Percentiles rank a stretch among this genome's conserved stretches.
These are phyloP conservation scores for Phialophora expanda DNA, from an alignment of 2,329 filamentous ascomycete genomes.

Conservation along the genomic window DNA sequence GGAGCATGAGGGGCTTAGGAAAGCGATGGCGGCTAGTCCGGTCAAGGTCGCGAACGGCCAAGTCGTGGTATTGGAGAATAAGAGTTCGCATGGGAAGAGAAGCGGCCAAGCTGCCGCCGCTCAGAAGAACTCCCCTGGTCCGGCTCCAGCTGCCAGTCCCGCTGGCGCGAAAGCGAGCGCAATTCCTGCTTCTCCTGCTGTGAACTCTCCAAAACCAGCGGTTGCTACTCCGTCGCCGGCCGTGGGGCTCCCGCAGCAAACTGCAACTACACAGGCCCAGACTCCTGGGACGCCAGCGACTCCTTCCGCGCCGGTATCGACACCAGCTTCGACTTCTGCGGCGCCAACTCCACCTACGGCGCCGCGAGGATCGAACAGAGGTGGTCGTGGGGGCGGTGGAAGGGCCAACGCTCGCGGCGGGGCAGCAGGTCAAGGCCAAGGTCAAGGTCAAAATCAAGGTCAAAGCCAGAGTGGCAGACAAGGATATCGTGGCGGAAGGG, in stretches of 20 bases:
- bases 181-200: background rate
- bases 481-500: conserved; percentile 26
- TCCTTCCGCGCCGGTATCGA: conserved; percentile 7
- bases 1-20: conserved; percentile 71
- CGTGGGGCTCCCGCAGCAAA: background rate
- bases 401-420: conserved; percentile 27
- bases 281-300: conserved; percentile 16
- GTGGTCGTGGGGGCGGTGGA: conserved; percentile 38
- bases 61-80: conserved; percentile 84
- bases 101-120: conserved; percentile 9
- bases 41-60: conserved; percentile 81
- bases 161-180: conserved; percentile 13
- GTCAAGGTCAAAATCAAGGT: conserved; percentile 7
- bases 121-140: background rate
- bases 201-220: conserved; percentile 1
- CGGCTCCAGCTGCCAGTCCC: conserved; percentile 3
- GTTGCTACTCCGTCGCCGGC: background rate
- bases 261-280: background rate
- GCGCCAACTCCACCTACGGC: conserved; percentile 26
- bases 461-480: conserved; percentile 23
- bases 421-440: conserved; percentile 16
- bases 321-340: conserved; percentile 14
- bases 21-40: conserved; percentile 80
- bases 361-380: conserved; percentile 14
- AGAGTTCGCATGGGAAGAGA: conserved; percentile 45